phyloP scores from a whole-genome alignment of 352 stramenopile genomes.

The Paralagenidium karlingii region DNA sequence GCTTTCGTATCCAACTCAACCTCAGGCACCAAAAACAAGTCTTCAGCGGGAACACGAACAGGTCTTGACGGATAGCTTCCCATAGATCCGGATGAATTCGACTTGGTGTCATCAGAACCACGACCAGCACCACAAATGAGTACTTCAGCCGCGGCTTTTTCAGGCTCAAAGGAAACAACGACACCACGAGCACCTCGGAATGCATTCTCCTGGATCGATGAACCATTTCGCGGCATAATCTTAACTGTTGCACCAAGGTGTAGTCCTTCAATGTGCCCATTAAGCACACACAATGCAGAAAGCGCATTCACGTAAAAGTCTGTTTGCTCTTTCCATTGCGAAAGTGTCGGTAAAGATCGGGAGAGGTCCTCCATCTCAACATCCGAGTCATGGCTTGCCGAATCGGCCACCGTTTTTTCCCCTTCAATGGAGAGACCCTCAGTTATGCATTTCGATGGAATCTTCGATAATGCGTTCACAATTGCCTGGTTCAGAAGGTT shows the following conservation, averaged over 20 bases:
- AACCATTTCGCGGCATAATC: slow-evolving; percentile 61
- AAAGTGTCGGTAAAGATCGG: slow-evolving; percentile 34
- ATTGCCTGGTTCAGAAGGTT: slow-evolving; percentile 52
- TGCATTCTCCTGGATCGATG: slow-evolving; percentile 54
- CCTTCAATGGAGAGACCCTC: too few relatives aligned
- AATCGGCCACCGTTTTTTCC: too few relatives aligned
- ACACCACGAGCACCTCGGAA: slow-evolving; percentile 62
- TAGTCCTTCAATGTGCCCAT: slow-evolving; percentile 75
- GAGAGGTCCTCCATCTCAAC: slow-evolving; percentile 80
- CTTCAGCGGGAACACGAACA: slow-evolving; percentile 71
- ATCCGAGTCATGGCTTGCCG: slow-evolving; percentile 27
- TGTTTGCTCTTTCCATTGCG: slow-evolving; percentile 34
- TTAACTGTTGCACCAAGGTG: slow-evolving; percentile 73
- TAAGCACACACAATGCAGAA: slow-evolving; percentile 65
- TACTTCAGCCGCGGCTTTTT: slow-evolving; percentile 75
- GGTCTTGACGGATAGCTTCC: slow-evolving; percentile 53
- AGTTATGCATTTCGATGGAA: slow-evolving; percentile 29
- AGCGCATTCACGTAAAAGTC: slow-evolving; percentile 45
- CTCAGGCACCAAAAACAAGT: slow-evolving; percentile 63
- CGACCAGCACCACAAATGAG: slow-evolving; percentile 31
- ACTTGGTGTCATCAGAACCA: slow-evolving; percentile 20
- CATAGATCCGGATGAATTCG: slow-evolving; percentile 4
- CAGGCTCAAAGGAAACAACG: slow-evolving; percentile 64
- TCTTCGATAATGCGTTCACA: slow-evolving; percentile 26
- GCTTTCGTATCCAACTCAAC: slow-evolving; percentile 50